These are phyloP conservation scores for Trichoderma virens DNA, from an alignment of 495 filamentous ascomycete species.

Conservation along the genomic window DNA sequence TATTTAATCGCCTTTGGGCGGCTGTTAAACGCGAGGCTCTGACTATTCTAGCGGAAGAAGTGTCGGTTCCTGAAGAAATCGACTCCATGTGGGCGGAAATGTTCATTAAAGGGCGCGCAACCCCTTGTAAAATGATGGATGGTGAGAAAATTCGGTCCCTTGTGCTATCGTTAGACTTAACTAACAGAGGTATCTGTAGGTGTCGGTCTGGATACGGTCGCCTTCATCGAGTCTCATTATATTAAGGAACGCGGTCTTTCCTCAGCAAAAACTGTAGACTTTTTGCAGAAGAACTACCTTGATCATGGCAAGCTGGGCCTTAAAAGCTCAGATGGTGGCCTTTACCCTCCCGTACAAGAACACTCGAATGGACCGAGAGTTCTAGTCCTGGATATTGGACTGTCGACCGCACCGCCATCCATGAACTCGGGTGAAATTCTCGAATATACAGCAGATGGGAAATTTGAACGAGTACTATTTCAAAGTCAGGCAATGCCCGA, in stretches of 20 bases:
- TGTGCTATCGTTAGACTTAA: neutral
- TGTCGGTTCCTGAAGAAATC: constrained; percentile 31
- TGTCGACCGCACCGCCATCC: neutral
- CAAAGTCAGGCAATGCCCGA: constrained; percentile 29
- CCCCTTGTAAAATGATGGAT: neutral
- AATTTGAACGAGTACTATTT: constrained; percentile 26
- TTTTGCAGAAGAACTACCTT: constrained; percentile 24
- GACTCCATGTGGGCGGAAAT: constrained; percentile 36
- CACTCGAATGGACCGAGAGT: neutral
- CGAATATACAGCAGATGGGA: constrained; percentile 11
- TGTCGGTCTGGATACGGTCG: constrained; percentile 42
- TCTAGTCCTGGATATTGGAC: neutral
- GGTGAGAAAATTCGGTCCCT: neutral
- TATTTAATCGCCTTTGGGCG: constrained; percentile 55
- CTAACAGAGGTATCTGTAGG: constrained; percentile 13
- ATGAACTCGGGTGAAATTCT: neutral
- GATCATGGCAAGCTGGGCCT: neutral
- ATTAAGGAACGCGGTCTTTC: constrained; percentile 29
- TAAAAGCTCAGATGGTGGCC: neutral
- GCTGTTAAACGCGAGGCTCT: constrained; percentile 50
- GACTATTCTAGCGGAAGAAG: constrained; percentile 42
- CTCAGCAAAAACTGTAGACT: constrained; percentile 29
- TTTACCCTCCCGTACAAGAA: neutral
- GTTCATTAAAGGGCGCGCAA: constrained; percentile 14
- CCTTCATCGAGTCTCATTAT: constrained; percentile 20